A percentile compares a stretch with the other conserved stretches of the same genome.
phyloP scores from a whole-genome alignment of 768 basidiomycete genomes.

The Russula sp. region DNA sequence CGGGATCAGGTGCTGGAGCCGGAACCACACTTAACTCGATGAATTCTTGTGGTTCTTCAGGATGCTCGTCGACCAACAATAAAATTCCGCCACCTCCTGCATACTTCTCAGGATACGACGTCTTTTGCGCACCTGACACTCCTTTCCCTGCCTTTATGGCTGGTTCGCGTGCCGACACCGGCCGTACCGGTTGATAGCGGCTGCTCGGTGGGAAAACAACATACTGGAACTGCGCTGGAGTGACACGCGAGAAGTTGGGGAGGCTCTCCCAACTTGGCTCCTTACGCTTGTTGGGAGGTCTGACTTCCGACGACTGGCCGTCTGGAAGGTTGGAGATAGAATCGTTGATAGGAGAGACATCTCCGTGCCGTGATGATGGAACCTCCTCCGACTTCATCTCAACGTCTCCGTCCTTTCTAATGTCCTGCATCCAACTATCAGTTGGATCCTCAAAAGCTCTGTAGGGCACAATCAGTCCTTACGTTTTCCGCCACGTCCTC shows the following conservation, averaged over 20 bases:
- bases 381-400: conserved; percentile 70
- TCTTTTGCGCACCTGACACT: conserved; percentile 24
- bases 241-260: conserved; percentile 88
- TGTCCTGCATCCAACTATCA: conserved; percentile 48
- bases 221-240: conserved; percentile 79
- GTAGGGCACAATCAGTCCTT: conserved; percentile 27
- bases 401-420: conserved; percentile 57
- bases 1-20: conserved; percentile 28
- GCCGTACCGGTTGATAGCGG: conserved; percentile 85
- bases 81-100: conserved; percentile 86
- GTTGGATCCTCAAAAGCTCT: conserved; percentile 26
- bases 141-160: conserved; percentile 26
- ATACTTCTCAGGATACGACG: conserved; percentile 49
- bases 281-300: conserved; percentile 51
- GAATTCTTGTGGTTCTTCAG: conserved; percentile 67
- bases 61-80: conserved; percentile 67
- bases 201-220: conserved; percentile 74
- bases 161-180: conserved; percentile 47
- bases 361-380: conserved; percentile 42
- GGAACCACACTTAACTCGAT: conserved; percentile 49
- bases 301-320: conserved; percentile 35
- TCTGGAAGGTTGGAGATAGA: conserved; percentile 47
- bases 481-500: conserved; percentile 84
- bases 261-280: conserved; percentile 75
- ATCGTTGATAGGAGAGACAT: conserved; percentile 52